Percentiles rank a stretch among this genome's conserved stretches.
Evolutionary conservation across 1,284 basidiomycete species (phyloP).

Genomic region (Heterobasidion occidentale): DNA sequence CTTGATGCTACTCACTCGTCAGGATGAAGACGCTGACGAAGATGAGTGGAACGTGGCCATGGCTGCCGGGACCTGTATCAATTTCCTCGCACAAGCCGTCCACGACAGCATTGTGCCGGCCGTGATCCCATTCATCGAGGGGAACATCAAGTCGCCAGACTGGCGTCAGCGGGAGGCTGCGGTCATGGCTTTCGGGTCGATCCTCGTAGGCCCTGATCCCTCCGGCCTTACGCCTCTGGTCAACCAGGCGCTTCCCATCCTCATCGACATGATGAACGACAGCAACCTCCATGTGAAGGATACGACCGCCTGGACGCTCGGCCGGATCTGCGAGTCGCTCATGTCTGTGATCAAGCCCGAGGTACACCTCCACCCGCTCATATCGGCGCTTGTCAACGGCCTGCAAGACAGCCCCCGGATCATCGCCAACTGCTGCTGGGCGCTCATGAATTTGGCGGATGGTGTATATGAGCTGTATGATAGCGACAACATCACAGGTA

Average conservation of each 20-base stretch:
- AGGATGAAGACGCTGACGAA: conserved; percentile 96
- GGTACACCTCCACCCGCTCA: conserved; percentile 78
- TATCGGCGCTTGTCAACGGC: conserved; percentile 80
- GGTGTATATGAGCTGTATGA: conserved; percentile 48
- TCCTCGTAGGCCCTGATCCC: conserved; percentile 93
- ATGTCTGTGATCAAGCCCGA: conserved; percentile 86
- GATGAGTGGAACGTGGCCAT: conserved; percentile 99
- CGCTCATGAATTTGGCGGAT: conserved; percentile 90
- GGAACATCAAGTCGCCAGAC: conserved; percentile 85
- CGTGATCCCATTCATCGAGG: conserved; percentile 97
- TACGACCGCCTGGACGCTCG: conserved; percentile 97
- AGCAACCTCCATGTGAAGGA: conserved; percentile 86
- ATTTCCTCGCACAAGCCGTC: conserved; percentile 86
- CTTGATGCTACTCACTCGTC: conserved; percentile 81
- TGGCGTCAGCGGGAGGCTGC: conserved; percentile 97
- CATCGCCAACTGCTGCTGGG: conserved; percentile 93
- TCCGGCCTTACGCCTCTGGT: conserved; percentile 85
- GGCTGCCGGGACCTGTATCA: conserved; percentile 93
- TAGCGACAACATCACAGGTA: conserved; percentile 56
- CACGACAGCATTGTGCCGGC: conserved; percentile 87
- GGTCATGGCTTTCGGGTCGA: conserved; percentile 97
- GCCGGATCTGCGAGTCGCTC: conserved; percentile 89
- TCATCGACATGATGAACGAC: conserved; percentile 96
- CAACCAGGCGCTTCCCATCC: conserved; percentile 87
- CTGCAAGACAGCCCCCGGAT: conserved; percentile 83